Conservation (phyloP, 805 yeast species). For the Candida lessepsii region DNA sequence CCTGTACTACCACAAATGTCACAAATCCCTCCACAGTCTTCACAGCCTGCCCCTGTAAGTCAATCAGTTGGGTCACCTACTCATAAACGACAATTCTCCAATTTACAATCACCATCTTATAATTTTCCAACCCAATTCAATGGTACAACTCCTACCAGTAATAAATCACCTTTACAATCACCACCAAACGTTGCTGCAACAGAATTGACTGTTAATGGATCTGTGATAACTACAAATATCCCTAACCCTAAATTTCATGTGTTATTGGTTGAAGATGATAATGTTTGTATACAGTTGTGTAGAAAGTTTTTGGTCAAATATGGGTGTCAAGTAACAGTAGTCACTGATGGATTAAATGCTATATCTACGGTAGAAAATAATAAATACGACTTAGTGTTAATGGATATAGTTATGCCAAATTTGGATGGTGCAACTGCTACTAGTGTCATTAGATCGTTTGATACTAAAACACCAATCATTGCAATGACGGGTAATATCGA, state of each 20-base stretch:
- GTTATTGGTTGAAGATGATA: conserved; percentile 75
- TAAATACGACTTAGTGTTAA: conserved; percentile 71
- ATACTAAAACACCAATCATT: conserved; percentile 82
- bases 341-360: conserved; percentile 88
- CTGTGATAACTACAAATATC: conserved; percentile 22
- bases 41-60: not conserved
- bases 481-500: conserved; percentile 93
- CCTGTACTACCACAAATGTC: not conserved
- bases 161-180: conserved; percentile 9
- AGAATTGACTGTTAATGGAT: conserved; percentile 10
- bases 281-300: conserved; percentile 79
- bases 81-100: conserved; percentile 9
- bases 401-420: conserved; percentile 91
- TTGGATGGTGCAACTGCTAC: conserved; percentile 90
- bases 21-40: not conserved
- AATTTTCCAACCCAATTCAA: not conserved
- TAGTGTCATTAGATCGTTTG: conserved; percentile 81
- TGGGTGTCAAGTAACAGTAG: conserved; percentile 92
- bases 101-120: conserved; percentile 5
- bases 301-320: conserved; percentile 78
- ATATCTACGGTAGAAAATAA: conserved; percentile 70
- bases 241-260: conserved; percentile 61
- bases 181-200: conserved; percentile 6
- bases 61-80: not conserved
- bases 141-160: conserved; percentile 7